Base-by-base conservation (phyloP, 768 basidiomycete species). In the Omphalotus guepiniiformis region DNA sequence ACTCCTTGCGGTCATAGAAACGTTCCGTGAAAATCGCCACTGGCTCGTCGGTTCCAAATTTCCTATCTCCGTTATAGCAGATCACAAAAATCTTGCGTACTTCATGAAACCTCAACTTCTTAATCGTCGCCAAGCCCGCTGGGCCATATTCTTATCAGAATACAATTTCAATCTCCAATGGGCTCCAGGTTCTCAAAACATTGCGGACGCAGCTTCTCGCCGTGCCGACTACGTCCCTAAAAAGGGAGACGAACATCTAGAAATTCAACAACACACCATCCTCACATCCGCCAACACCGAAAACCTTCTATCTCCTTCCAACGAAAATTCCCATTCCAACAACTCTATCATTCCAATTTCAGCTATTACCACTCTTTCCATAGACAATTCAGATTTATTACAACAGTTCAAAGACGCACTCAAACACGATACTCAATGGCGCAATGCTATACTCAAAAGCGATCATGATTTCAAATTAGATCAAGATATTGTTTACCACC, bases 51-150 rank as follows among this genome's bases (percentile, higher is more conserved):
- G 69, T 11, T 58, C 64, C 7, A 39, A 49, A 8, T 50, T 48
- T 13, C 50, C 56, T 0, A 56, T 70, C 35, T 47, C 55, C 7
- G 57, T 55, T 35, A 50, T 57, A 36, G 65, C 47, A 1, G 58
- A 73, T 49, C 66, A 71, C 51, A 62, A 69, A 42, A 74, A 77
- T 39, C 68, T 78, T 6, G 56, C 63, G 26, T 78, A 76, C 51
- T 78, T 78, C 54, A 64, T 62, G 48, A 53, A 61, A 6, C 54
- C 68, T 23, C 60, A 63, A 12, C 51, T 70, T 7, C 65, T 79
- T 1, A 77, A 67, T 50, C 60, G 63, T 25, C 58, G 68, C 1
- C 80, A 79, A 58, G 74, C 68, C 0, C 57, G 65, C 15, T 80
- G 78, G 78, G 54, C 70, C 2, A 64, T 71, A 58, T 65, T 63